Evolutionary conservation across 2,329 filamentous ascomycete genomes (phyloP).

Genomic region (Penicillium italicum): DNA sequence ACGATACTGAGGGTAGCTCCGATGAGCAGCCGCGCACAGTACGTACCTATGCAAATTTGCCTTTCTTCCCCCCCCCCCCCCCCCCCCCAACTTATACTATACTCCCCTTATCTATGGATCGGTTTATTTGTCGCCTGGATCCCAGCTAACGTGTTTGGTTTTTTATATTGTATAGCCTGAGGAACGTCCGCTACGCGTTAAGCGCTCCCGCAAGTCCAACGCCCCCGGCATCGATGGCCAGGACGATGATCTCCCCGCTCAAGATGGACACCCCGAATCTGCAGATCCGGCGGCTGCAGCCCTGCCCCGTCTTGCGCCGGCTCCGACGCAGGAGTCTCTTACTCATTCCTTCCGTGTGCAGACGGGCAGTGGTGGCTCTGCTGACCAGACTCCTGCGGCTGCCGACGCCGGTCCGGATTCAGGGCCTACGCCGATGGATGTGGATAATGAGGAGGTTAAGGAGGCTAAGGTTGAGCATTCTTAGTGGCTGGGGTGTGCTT

Average conservation of each 20-base stretch:
- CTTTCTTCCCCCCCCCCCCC: too few relatives aligned
- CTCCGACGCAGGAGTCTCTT: conserved; percentile 37
- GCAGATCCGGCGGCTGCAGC: conserved; percentile 17
- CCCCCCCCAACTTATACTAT: background rate
- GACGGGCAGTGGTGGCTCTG: conserved; percentile 28
- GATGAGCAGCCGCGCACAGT: conserved; percentile 45
- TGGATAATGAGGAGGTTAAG: conserved; percentile 37
- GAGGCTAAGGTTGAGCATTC: conserved; percentile 34
- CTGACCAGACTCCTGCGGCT: conserved; percentile 20
- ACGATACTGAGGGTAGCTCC: conserved; percentile 45
- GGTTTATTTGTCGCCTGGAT: background rate
- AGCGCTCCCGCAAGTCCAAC: conserved; percentile 42
- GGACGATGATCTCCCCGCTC: conserved; percentile 25
- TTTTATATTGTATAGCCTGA: conserved; percentile 35
- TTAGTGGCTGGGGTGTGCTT: conserved; percentile 1
- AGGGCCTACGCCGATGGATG: conserved; percentile 36
- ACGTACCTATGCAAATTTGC: conserved; percentile 17
- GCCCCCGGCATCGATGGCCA: conserved; percentile 23
- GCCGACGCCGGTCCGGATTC: conserved; percentile 21
- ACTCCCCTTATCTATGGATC: too few relatives aligned
- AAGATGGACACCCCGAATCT: conserved; percentile 22
- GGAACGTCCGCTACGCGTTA: conserved; percentile 46
- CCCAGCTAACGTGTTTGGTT: conserved; percentile 1
- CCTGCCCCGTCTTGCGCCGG: conserved; percentile 37
- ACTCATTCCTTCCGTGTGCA: conserved; percentile 39